A percentile compares a stretch with the other conserved stretches of the same genome.
Evolutionary conservation across 2,329 filamentous ascomycete species (phyloP).

Genomic region (Aspergillus bombycis): DNA sequence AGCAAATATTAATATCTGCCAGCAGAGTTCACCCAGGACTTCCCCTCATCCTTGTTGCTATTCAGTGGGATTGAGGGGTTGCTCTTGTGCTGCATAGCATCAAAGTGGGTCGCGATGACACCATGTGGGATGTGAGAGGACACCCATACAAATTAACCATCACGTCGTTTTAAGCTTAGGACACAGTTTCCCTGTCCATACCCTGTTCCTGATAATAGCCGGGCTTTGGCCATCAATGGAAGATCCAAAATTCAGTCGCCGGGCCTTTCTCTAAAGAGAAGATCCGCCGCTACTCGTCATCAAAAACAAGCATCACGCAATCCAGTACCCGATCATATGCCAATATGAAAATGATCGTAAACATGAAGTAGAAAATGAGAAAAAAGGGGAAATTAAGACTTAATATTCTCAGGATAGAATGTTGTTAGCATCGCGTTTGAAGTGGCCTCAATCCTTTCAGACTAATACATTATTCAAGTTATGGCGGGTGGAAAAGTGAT

Average conservation of each 20-base stretch:
- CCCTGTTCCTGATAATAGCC: no score
- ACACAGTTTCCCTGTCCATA: neutral
- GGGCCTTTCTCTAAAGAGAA: neutral
- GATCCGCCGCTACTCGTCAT: neutral
- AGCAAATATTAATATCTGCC: neutral
- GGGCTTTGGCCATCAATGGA: neutral
- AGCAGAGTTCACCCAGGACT: neutral
- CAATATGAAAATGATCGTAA: neutral
- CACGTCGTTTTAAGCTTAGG: neutral
- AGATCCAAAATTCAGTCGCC: neutral
- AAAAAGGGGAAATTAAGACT: neutral
- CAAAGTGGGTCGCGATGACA: constrained; percentile 42
- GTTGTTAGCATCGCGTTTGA: neutral
- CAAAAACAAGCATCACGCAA: neutral
- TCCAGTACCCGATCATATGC: neutral
- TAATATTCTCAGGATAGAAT: neutral
- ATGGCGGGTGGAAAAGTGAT: no score
- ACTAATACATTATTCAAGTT: neutral
- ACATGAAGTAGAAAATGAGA: neutral
- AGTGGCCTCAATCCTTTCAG: neutral
- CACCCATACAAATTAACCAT: neutral
- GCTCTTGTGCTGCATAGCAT: constrained; percentile 25
- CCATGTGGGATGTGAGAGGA: constrained; percentile 23
- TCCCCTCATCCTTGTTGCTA: constrained; percentile 13
- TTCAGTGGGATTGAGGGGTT: neutral